phyloP scores from a whole-genome alignment of 768 basidiomycete genomes.

The Rhodotorula kratochvilovae region DNA sequence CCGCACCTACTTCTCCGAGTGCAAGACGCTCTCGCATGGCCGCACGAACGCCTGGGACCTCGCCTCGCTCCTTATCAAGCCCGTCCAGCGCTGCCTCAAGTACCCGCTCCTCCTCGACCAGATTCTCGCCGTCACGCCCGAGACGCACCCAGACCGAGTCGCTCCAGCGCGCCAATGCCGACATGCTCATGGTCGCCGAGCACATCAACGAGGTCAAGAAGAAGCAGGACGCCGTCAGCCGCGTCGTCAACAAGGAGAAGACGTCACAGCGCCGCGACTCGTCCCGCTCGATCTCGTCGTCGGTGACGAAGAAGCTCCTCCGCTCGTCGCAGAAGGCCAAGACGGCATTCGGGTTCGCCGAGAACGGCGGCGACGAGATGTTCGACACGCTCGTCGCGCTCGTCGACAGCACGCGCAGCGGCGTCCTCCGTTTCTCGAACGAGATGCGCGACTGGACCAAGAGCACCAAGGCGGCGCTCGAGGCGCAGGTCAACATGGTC shows the following conservation, averaged over 20 bases:
- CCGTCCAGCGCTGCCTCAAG: constrained; percentile 96
- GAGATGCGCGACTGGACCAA: constrained; percentile 40
- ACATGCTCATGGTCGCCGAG: constrained; percentile 42
- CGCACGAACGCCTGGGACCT: constrained; percentile 85
- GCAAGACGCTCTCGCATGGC: constrained; percentile 39
- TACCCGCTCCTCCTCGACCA: constrained; percentile 84
- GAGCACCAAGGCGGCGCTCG: constrained; percentile 31
- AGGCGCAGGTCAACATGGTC: constrained; percentile 32
- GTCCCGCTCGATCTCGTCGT: constrained; percentile 19
- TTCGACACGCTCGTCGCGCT: constrained; percentile 36
- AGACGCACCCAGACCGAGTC: constrained; percentile 37
- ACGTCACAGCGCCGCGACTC: constrained; percentile 12
- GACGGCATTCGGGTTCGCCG: constrained; percentile 18
- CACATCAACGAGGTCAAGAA: constrained; percentile 44
- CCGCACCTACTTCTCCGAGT: constrained; percentile 60
- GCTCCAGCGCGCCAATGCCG: constrained; percentile 36
- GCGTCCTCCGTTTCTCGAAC: constrained; percentile 29
- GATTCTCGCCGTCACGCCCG: constrained; percentile 39
- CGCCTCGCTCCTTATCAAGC: constrained; percentile 95
- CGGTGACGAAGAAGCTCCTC: constrained; percentile 37
- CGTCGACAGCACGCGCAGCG: constrained; percentile 23
- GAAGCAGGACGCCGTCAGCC: constrained; percentile 36
- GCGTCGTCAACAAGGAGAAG: constrained; percentile 37
- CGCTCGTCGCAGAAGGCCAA: constrained; percentile 34
- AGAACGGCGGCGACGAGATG: constrained; percentile 26